Evolutionary conservation across 192 early-diverging fungal species (phyloP).

Genomic region (Rhizophagus clarus): DNA sequence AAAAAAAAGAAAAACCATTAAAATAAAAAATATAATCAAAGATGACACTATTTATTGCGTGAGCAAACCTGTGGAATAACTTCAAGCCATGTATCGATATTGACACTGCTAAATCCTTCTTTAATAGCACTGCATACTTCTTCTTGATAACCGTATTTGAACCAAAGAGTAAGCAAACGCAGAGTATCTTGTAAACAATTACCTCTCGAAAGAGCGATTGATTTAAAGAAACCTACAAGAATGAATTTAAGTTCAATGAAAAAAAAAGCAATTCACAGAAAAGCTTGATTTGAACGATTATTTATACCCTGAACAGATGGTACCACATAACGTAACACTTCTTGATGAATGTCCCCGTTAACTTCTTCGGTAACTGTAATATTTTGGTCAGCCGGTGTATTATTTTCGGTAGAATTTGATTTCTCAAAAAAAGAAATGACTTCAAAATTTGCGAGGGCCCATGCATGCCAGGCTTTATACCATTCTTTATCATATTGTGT

Average conservation of each 20-base stretch:
- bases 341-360: conserved; percentile 27
- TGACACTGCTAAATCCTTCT: conserved; percentile 81
- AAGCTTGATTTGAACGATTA: background rate
- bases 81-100: conserved; percentile 93
- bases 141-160: conserved; percentile 88
- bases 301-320: conserved; percentile 71
- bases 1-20: background rate
- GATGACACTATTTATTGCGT: background rate
- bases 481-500: conserved; percentile 88
- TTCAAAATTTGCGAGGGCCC: conserved; percentile 93
- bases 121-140: conserved; percentile 83
- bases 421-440: conserved; percentile 77
- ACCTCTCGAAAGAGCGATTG: conserved; percentile 85
- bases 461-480: conserved; percentile 98
- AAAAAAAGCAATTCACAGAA: background rate
- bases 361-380: background rate
- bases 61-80: conserved; percentile 83
- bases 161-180: conserved; percentile 90
- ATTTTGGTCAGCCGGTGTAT: conserved; percentile 36
- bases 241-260: background rate
- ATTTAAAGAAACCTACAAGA: conserved; percentile 79
- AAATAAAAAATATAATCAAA: background rate
- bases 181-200: conserved; percentile 93
- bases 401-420: conserved; percentile 41
- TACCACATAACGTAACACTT: conserved; percentile 72